A percentile compares a stretch with the other conserved stretches of the same genome.
These are phyloP conservation scores for Solanum hybrid DNA, from an alignment of 305 asterid species.

Conservation along the genomic window DNA sequence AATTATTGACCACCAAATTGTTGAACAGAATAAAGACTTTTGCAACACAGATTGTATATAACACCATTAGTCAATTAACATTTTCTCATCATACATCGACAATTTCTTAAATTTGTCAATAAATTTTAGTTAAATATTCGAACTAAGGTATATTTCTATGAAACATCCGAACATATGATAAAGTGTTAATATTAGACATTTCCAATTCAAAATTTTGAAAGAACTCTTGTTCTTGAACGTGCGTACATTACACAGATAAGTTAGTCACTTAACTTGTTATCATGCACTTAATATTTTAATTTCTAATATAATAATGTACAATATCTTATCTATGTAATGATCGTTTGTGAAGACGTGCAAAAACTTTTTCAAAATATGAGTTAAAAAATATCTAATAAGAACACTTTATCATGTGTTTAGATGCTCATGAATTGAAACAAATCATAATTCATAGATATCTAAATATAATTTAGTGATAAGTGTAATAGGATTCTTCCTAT, in stretches of 20 bases:
- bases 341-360: not conserved
- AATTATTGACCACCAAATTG: not conserved
- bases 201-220: not conserved
- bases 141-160: not conserved
- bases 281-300: too few species aligned
- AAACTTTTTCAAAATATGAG: too few species aligned
- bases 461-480: not conserved
- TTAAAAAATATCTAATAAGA: not conserved
- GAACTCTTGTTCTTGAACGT: not conserved
- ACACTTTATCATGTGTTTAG: not conserved
- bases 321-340: too few species aligned
- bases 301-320: not conserved
- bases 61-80: not conserved
- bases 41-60: not conserved
- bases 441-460: not conserved
- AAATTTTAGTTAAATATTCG: not conserved
- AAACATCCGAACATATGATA: not conserved
- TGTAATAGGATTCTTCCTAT: not conserved
- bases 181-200: not conserved
- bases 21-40: not conserved
- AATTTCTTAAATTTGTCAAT: not conserved
- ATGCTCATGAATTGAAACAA: not conserved
- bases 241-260: not conserved
- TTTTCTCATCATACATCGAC: not conserved
- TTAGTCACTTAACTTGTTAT: not conserved